Evolutionary conservation across 441 rosid genomes (phyloP), one percentile per base, ranked within the genome.

Genomic region (Corymbia citriodora): DNA sequence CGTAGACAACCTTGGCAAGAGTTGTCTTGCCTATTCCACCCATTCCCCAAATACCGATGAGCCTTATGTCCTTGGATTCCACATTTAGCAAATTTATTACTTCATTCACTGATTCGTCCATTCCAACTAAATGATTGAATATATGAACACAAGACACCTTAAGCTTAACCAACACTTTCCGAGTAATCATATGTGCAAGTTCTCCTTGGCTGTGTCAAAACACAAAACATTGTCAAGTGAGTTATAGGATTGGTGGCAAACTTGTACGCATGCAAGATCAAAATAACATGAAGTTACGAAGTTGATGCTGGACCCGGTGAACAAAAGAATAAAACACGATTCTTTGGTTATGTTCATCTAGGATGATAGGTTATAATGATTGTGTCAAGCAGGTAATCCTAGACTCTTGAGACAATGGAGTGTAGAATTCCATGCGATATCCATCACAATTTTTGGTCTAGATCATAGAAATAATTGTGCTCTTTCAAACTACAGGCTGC

Each of bases 271-370:
- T 54, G 55, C 55, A 61, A 61, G 68, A 29, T 63, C 70, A 63
- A 27, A 65, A n/a, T 0, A n/a, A 65, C 72, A n/a, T n/a, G 72
- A 65, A 65, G 19, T 14, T 65, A 65, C 3, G 0, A 29, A 65
- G 0, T 65, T 29, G 72, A 65, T 7, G 19, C 10, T 7, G 3
- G 0, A 2, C 72, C 5, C 0, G 13, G 0, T 0, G 3, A 65
- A 65, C 36, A n/a, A 3, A 63, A 65, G 72, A n/a, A n/a, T 7
- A 65, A 65, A 2, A n/a, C 36, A n/a, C 7, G 36, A 65, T 65
- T 29, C 33, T 29, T 5, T 6, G 2, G 36, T 63, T 63, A 0
- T 61, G 31, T 11, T 61, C 68, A 25, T 61, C 68, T 25, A 61
- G 31, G 15, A 25, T 33, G 5, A 9, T 55, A 21, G 5, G 61